Conservation (phyloP, 495 filamentous ascomycete genomes). For the Talaromyces proteolyticus region DNA sequence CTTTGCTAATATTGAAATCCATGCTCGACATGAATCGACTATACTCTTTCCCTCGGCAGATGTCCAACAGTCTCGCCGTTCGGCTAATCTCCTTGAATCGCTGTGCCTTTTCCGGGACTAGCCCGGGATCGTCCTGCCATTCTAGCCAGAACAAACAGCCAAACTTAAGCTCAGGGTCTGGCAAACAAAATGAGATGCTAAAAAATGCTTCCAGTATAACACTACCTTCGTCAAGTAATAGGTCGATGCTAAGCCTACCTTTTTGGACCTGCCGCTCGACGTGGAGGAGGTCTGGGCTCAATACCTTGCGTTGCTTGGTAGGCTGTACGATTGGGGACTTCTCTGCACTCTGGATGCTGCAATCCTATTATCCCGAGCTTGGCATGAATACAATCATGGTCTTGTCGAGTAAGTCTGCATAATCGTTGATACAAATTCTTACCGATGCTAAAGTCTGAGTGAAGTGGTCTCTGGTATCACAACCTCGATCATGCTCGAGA, state of each 20-base stretch:
- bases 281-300: slow-evolving; percentile 34
- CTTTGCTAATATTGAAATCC: no score
- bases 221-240: no score
- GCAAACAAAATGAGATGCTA: no score
- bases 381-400: slow-evolving; percentile 34
- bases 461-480: slow-evolving; percentile 34
- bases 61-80: no score
- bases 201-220: no score
- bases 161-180: no score
- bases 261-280: slow-evolving; percentile 30
- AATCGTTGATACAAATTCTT: background rate
- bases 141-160: no score
- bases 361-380: slow-evolving; percentile 28
- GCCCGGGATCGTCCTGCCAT: no score
- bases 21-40: no score
- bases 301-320: slow-evolving; percentile 37
- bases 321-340: slow-evolving; percentile 42
- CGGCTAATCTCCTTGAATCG: no score
- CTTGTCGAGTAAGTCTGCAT: slow-evolving; percentile 21
- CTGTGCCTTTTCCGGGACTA: no score
- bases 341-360: slow-evolving; percentile 27
- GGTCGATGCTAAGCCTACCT: background rate
- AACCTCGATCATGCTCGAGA: slow-evolving; percentile 38
- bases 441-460: background rate
- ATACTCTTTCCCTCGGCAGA: no score